A percentile compares a stretch with the other conserved stretches of the same genome.
These are phyloP conservation scores for Erodium trifolium DNA, from an alignment of 441 rosid genomes.

Conservation along the genomic window DNA sequence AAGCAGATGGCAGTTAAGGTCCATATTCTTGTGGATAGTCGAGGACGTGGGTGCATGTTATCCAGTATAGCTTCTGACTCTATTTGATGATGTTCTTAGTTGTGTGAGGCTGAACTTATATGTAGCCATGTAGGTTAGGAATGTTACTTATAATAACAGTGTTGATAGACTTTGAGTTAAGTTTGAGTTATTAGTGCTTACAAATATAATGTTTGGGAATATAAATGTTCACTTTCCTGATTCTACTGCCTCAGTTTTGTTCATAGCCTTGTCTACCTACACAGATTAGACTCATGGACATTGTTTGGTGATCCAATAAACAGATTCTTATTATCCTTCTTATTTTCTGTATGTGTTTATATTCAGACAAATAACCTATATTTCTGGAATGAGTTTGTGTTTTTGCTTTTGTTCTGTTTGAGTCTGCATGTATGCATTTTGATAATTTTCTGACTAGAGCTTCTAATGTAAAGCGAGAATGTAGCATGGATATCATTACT, in stretches of 20 bases:
- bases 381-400: conserved; percentile 3
- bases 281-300: not conserved
- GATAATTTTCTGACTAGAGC: not conserved
- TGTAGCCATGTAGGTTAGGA: not conserved
- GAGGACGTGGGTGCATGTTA: not conserved
- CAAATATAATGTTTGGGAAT: not conserved
- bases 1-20: not conserved
- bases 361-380: too few species aligned
- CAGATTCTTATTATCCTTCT: not conserved
- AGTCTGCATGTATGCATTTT: not conserved
- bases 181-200: not conserved
- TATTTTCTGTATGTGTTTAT: not conserved
- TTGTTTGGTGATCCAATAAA: not conserved
- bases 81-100: conserved; percentile 7
- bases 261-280: not conserved
- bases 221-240: not conserved
- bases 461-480: not conserved
- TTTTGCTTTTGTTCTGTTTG: not conserved
- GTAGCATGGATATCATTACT: not conserved
- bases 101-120: not conserved
- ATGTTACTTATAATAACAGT: not conserved
- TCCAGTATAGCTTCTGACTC: not conserved
- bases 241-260: not conserved
- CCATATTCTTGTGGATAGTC: not conserved
- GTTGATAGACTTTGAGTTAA: not conserved